Evolutionary conservation across 2,329 filamentous ascomycete species (phyloP).

Genomic region (Teratosphaeria zuluensis): DNA sequence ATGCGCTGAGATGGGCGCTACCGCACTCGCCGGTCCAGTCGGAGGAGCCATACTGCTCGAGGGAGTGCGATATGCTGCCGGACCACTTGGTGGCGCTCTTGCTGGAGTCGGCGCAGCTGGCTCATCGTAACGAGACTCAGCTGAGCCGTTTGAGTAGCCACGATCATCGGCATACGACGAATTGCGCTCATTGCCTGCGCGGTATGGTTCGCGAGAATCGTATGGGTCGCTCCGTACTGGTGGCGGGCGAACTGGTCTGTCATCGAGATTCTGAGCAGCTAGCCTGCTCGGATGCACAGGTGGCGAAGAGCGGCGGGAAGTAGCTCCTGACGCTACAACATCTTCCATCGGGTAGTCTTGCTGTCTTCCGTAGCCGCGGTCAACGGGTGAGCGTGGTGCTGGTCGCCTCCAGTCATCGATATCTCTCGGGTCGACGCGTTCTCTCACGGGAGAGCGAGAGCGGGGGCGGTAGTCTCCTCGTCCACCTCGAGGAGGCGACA

Average conservation of each 20-base stretch:
- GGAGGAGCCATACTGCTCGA: slow-evolving; percentile 20
- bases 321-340: slow-evolving; percentile 46
- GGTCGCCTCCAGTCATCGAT: slow-evolving; percentile 45
- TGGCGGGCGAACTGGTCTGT: slow-evolving; percentile 15
- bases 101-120: slow-evolving; percentile 18
- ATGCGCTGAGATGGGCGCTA: slow-evolving; percentile 13
- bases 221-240: slow-evolving; percentile 15
- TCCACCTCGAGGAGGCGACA: slow-evolving; percentile 21
- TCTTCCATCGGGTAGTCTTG: slow-evolving; percentile 32
- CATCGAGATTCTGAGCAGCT: slow-evolving; percentile 26
- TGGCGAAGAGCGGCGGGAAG: slow-evolving; percentile 54
- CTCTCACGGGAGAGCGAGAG: slow-evolving; percentile 45
- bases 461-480: slow-evolving; percentile 36
- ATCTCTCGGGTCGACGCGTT: slow-evolving; percentile 38
- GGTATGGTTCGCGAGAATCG: slow-evolving; percentile 20
- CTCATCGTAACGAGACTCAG: slow-evolving; percentile 19
- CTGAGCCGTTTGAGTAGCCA: slow-evolving; percentile 11
- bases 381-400: slow-evolving; percentile 42
- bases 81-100: slow-evolving; percentile 23
- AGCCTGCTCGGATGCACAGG: slow-evolving; percentile 46
- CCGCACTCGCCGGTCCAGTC: slow-evolving; percentile 21
- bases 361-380: slow-evolving; percentile 24
- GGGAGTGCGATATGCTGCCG: slow-evolving; percentile 14
- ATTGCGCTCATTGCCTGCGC: slow-evolving; percentile 12
- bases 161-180: slow-evolving; percentile 19